Base-by-base conservation (phyloP, 2,329 filamentous ascomycete species). In the Boeremia lycopersici region DNA sequence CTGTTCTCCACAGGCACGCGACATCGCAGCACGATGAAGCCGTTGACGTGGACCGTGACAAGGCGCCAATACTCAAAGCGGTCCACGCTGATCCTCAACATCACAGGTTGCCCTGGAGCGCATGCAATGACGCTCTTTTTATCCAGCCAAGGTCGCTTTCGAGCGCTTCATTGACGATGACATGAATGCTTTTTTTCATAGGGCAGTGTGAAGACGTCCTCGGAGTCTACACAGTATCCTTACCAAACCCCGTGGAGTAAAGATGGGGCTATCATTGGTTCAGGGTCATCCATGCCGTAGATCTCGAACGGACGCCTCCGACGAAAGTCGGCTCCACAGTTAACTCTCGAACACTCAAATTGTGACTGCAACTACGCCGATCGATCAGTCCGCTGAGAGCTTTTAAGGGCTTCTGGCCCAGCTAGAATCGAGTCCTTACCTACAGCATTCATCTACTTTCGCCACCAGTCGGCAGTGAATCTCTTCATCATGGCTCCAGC, bases 401-500 rank as follows among this genome's bases (percentile, higher is more conserved):
- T 10, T 36, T 39, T 45, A 39, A 40, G 31, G 31, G n/a, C 40
- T 4, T 28, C 13, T 19, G 11, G 28, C 6, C 6, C 17, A 6
- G 9, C 30, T 25, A 12, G 6, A 36, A 15, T 23, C 9, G 10
- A 6, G 10, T 1, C 28, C 35, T 19, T 12, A 40, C 19, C 6
- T 11, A n/a, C 15, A 31, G 5, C 36, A 3, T 53, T 13, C 23
- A 29, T 8, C 38, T 19, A 2, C 1, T 17, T 6, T 26, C 10
- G 17, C 15, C 10, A 11, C 17, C 30, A 28, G 26, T 19, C 19
- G 13, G 41, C 19, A 42, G 38, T 35, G 30, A 17, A 6, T 2
- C 8, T 4, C 8, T 15, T 6, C 23, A 31, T 15, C 17, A 53
- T 53, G 50, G 50, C 50, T 26, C 50, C 50, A 36, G 50, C 43